Conservation (phyloP, 2,329 filamentous ascomycete genomes). For the Neodidymelliopsis sp. region DNA sequence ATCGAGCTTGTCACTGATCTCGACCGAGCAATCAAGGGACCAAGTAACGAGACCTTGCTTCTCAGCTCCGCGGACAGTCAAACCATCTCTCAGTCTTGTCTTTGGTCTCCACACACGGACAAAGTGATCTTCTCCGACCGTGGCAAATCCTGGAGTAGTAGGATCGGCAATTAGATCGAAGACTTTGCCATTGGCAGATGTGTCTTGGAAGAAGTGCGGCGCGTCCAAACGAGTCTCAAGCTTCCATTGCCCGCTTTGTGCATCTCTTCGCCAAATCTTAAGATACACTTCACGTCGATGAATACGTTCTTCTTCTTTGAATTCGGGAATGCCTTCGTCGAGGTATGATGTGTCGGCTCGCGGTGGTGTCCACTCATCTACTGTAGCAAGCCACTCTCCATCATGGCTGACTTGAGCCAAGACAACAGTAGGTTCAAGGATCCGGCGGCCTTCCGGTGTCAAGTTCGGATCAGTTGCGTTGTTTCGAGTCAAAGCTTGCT, state of each 20-base stretch:
- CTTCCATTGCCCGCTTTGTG: conserved; percentile 66
- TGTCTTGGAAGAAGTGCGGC: conserved; percentile 70
- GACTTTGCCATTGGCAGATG: conserved; percentile 62
- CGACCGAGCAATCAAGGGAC: conserved; percentile 69
- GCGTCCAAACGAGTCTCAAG: conserved; percentile 83
- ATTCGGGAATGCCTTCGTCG: conserved; percentile 50
- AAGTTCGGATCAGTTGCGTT: conserved; percentile 83
- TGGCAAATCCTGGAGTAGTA: conserved; percentile 75
- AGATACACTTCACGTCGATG: conserved; percentile 76
- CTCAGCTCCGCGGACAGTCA: conserved; percentile 63
- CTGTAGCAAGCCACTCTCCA: conserved; percentile 87
- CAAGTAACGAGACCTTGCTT: conserved; percentile 72
- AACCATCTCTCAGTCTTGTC: conserved; percentile 71
- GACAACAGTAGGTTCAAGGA: conserved; percentile 80
- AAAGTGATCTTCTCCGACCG: conserved; percentile 79
- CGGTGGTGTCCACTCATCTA: conserved; percentile 89
- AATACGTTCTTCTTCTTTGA: conserved; percentile 54
- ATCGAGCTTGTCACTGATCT: conserved; percentile 51
- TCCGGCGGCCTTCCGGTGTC: conserved; percentile 72
- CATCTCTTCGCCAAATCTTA: conserved; percentile 85
- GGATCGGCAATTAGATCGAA: conserved; percentile 78
- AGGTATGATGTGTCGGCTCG: conserved; percentile 70
- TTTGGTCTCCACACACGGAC: conserved; percentile 85
- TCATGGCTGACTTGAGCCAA: conserved; percentile 79
- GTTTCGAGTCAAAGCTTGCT: conserved; percentile 87